phyloP scores from a whole-genome alignment of 1,139 yeast species.

The Sporopachydermia cereana region DNA sequence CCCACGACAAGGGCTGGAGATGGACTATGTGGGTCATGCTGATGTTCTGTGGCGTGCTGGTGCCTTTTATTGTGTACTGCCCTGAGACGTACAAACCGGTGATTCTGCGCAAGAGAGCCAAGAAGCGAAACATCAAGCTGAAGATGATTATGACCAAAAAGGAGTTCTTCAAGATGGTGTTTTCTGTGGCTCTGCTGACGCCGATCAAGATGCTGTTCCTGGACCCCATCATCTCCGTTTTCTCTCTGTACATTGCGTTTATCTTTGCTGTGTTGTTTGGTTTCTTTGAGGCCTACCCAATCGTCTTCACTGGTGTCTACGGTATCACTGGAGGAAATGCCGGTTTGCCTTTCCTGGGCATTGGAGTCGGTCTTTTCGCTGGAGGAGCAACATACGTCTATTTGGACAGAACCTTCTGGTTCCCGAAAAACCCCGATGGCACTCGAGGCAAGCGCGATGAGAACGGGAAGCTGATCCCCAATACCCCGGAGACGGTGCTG shows the following conservation, averaged over 20 bases:
- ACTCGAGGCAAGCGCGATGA: constrained; percentile 44
- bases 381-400: constrained; percentile 42
- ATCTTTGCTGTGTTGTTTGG: constrained; percentile 68
- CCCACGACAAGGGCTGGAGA: constrained; percentile 56
- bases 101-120: constrained; percentile 45
- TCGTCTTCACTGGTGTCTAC: constrained; percentile 55
- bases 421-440: constrained; percentile 53
- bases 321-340: constrained; percentile 46
- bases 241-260: constrained; percentile 56
- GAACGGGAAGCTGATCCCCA: constrained; percentile 38
- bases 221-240: constrained; percentile 60
- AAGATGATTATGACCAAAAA: constrained; percentile 21
- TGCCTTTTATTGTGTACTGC: constrained; percentile 41
- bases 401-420: constrained; percentile 36
- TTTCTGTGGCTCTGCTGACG: constrained; percentile 38
- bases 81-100: constrained; percentile 67
- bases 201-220: constrained; percentile 53
- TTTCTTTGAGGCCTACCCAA: constrained; percentile 68
- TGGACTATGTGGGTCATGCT: constrained; percentile 74
- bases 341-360: constrained; percentile 59
- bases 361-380: constrained; percentile 48
- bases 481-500: constrained; percentile 34
- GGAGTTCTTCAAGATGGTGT: constrained; percentile 27
- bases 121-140: constrained; percentile 42
- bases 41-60: constrained; percentile 56